Base-by-base conservation (phyloP, 2,329 filamentous ascomycete species). In the Xenosphaeropsis pyriputrescens region DNA sequence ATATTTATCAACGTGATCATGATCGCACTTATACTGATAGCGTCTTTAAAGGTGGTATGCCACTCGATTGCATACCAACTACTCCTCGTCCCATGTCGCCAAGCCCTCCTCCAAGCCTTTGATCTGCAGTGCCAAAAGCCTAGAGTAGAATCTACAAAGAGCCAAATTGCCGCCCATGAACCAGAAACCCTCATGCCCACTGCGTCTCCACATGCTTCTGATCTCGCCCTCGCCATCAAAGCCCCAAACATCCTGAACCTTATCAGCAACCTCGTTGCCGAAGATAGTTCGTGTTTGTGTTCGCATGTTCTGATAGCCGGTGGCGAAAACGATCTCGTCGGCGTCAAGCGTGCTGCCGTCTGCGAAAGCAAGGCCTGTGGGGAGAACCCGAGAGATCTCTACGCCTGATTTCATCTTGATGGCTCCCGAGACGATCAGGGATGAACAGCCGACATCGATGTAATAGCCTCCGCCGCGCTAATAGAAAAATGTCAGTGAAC, bases 391-490 rank as follows among this genome's bases (percentile, higher is more conserved):
- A 4, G 54, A 47, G 42, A 70, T 67, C 3, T 63, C 67, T 1
- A 63, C 61, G 3, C 59, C 61, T 14, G 56, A 59, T 36, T 62
- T 60, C 15, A 72, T 51, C 37, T 64, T 66, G 45, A 73, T 64
- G 47, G 69, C 68, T 5, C 68, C 66, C 19, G 68, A 61, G 19
- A 58, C 56, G 41, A 74, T 69, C 16, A 72, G 55, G 43, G 64
- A 54, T 9, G 61, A 64, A 11, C 58, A 61, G 2, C 70, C 70
- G 13, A 72, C 66, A 43, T 74, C 66, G 40, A 74, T 67, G 46
- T 73, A 73, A 44, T 72, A 73, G 0, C 70, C 69, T 1, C 70
- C 70, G 11, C 72, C 72, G 6, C 70, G 65, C 44, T 71, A 7
- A 26, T 3, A 26, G 12, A 9, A 9, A 6, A 26, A 9, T 6